Evolutionary conservation across 768 basidiomycete genomes (phyloP), one percentile per base, ranked within the genome.

Genomic region (Pisolithus marmoratus): DNA sequence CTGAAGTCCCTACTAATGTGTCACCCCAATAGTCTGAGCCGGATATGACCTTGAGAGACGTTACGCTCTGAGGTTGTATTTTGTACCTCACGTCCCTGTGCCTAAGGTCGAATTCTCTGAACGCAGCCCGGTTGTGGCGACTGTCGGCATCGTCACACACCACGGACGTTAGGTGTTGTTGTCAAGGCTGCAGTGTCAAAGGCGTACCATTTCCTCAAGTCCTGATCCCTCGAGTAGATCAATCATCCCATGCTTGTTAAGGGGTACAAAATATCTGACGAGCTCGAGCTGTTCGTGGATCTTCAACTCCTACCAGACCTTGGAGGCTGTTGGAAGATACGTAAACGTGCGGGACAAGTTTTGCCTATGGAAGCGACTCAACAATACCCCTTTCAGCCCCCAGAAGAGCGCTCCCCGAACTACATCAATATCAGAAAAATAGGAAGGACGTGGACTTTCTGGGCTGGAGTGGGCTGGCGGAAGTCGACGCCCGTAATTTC

Each of bases 21-120:
- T 92, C 89, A 20, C 88, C 88, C 19, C 89, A 89, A 36, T 75
- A 71, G 53, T 83, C 82, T 0, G 87, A 89, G 4, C 78, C 75
- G 17, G 84, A 81, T 63, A 89, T 74, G 44, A 91, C 65, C 60
- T 87, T 85, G 34, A 94, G 74, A 8, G 87, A 89, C 12, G 90
- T 91, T 29, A 81, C 74, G 58, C 85, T 78, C 1, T 90, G 90
- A n/a, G 87, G 87, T 60, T 89, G 87, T 14, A 85, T 60, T 66
- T 94, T 90, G 69, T 90, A 93, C 5, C 85, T 54, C 52, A 87
- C 87, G 65, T 93, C 91, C 2, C 84, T 81, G 68, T 91, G 89
- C 83, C 85, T 90, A 19, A 92, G 75, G 57, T 90, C 90, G 14
- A 83, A 57, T 63, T 85, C 84, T 12, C 85, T 78, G 62, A 86